These are phyloP conservation scores for Botryotinia calthae DNA, from an alignment of 2,329 filamentous ascomycete species.

Conservation along the genomic window DNA sequence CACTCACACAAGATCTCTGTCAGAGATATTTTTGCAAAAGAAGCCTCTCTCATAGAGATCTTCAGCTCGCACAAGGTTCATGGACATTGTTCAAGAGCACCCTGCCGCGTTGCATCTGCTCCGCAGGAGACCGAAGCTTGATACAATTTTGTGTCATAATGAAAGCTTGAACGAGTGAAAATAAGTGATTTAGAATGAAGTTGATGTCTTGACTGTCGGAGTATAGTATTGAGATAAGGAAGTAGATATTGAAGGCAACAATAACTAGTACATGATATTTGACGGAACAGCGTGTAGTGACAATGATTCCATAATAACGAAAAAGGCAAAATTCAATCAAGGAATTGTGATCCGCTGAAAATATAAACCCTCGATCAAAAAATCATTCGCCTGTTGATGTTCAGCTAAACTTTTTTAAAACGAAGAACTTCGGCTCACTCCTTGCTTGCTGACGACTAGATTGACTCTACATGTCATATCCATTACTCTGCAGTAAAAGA, in stretches of 20 bases:
- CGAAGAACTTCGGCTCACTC: not conserved
- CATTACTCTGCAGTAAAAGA: not conserved
- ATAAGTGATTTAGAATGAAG: not conserved
- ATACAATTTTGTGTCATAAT: not conserved
- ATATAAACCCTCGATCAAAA: fast-evolving
- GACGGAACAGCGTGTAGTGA: not conserved
- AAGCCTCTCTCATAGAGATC: not conserved
- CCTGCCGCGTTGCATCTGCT: not conserved
- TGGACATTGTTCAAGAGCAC: not conserved
- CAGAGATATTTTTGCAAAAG: not conserved
- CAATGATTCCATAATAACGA: not conserved
- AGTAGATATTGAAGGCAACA: not conserved
- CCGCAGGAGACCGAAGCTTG: not conserved
- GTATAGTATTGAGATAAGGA: not conserved
- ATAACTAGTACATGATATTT: not conserved
- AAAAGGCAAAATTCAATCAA: not conserved
- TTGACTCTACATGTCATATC: not conserved
- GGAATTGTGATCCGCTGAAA: fast-evolving
- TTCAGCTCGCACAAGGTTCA: not conserved
- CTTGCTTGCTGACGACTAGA: not conserved
- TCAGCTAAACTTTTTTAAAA: not conserved
- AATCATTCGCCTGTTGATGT: not conserved
- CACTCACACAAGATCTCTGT: not conserved
- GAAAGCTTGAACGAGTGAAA: too few relatives aligned
- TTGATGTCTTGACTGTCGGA: not conserved